Evolutionary conservation across 768 basidiomycete species (phyloP).

Genomic region (Gloeostereum incarnatum): DNA sequence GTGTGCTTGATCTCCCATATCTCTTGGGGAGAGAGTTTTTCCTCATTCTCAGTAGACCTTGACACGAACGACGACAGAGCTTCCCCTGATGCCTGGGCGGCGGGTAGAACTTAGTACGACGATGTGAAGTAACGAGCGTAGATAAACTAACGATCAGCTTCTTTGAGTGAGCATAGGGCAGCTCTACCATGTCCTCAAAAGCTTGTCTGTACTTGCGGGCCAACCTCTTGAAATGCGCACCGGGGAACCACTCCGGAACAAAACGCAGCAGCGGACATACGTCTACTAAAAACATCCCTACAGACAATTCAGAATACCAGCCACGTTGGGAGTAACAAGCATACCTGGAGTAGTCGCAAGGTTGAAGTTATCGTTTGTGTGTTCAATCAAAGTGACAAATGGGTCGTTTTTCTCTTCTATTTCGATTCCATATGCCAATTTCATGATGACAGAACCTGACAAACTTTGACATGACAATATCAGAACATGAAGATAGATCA

Average conservation of each 20-base stretch:
- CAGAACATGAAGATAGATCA: conserved; percentile 1
- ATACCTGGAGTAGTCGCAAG: conserved; percentile 37
- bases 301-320: background rate
- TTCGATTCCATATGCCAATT: conserved; percentile 46
- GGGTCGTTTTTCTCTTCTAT: conserved; percentile 43
- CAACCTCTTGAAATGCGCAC: conserved; percentile 39
- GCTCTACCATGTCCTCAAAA: conserved; percentile 27
- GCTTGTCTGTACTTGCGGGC: conserved; percentile 31
- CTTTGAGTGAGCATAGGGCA: conserved; percentile 33
- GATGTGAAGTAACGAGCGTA: background rate
- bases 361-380: conserved; percentile 43
- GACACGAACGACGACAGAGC: conserved; percentile 36
- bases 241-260: conserved; percentile 51
- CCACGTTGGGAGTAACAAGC: conserved; percentile 12
- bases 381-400: conserved; percentile 40
- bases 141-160: conserved; percentile 32
- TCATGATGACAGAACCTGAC: conserved; percentile 44
- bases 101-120: background rate
- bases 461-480: conserved; percentile 21
- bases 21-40: conserved; percentile 19
- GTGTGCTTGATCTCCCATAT: conserved; percentile 30
- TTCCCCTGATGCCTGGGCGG: conserved; percentile 26
- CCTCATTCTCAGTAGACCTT: conserved; percentile 26
- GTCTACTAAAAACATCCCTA: conserved; percentile 30
- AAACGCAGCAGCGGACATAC: conserved; percentile 30